Evolutionary conservation across 2,329 filamentous ascomycete genomes (phyloP), one percentile per base, ranked within the genome.

Genomic region (Verticillium longisporum): DNA sequence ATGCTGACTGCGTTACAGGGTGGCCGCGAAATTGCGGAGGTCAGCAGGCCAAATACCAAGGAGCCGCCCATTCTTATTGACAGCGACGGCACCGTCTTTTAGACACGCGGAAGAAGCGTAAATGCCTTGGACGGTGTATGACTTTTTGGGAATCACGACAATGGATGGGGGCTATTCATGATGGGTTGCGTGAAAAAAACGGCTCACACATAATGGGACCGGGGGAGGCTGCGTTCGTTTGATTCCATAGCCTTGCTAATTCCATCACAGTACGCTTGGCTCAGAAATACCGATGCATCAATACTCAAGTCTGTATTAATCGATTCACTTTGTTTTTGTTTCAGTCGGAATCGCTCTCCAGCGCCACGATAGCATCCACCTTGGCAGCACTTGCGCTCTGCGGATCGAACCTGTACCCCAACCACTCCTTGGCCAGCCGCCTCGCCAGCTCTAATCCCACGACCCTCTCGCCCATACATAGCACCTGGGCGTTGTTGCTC

Each of bases 1-100:
- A 1, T 33, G 50, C 61, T 59, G 59, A 64, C 64, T 67, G 61
- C 62, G 11, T 64, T 59, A 60, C 62, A 85, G 93, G 94, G 94
- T 68, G 95, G 95, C 62, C 88, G 95, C 71, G 95, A 98, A 77
- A 90, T 98, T 72, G 95, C 95, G 65, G 94, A 97, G 78, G 92
- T 97, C 66, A 94, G 92, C 68, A 84, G 95, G 67, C 95, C 95
- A 26, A 98, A 97, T 70, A 98, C 95, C 59, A 97, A 95, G 77
- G 92, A 96, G 73, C 92, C 94, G 36, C 95, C 95, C 4, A 98
- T 99, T 71, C 88, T 97, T 77, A 97, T 98, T 68, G 84, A 96
- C 67, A 97, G 92, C 66, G 95, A 99, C 73, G 95, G 95, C 64
- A 98, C 95, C 31, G 91, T 99, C 66, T 98, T 99, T 73, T 97